phyloP scores from a whole-genome alignment of 1,284 basidiomycete species.

The Ustilago esculenta region DNA sequence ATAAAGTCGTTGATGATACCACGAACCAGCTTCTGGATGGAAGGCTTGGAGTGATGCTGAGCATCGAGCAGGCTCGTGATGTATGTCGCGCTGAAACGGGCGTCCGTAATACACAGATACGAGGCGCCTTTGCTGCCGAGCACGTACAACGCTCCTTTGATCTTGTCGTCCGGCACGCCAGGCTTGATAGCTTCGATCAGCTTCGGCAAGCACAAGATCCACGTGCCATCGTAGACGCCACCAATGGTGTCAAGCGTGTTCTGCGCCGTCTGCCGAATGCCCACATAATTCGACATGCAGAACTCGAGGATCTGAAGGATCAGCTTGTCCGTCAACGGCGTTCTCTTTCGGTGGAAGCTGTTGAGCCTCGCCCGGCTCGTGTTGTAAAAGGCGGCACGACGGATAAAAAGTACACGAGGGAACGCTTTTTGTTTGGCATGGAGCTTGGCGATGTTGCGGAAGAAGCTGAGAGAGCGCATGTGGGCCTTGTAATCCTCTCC shows the following conservation, averaged over 20 bases:
- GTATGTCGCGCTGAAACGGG: conserved; percentile 75
- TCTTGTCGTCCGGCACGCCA: conserved; percentile 80
- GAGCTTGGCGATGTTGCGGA: conserved; percentile 69
- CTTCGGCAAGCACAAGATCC: conserved; percentile 76
- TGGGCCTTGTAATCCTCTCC: conserved; percentile 64
- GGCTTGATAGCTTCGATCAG: conserved; percentile 74
- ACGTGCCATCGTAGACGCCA: conserved; percentile 83
- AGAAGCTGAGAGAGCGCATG: conserved; percentile 52
- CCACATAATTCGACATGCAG: conserved; percentile 71
- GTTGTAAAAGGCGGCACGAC: conserved; percentile 76
- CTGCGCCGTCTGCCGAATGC: conserved; percentile 75
- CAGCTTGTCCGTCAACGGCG: conserved; percentile 81
- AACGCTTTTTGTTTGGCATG: conserved; percentile 80
- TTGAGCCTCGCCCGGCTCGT: conserved; percentile 77
- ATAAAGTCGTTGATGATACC: conserved; percentile 76
- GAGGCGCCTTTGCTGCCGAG: conserved; percentile 77
- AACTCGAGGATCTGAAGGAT: conserved; percentile 82
- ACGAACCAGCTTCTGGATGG: conserved; percentile 85
- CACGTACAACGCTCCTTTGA: conserved; percentile 93
- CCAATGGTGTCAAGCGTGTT: conserved; percentile 76
- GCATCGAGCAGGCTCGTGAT: conserved; percentile 80
- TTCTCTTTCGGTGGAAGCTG: conserved; percentile 81
- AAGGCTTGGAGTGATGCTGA: conserved; percentile 91
- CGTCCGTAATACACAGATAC: conserved; percentile 72
- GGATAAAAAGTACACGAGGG: conserved; percentile 79